Base-by-base conservation (phyloP, 1,284 basidiomycete species). In the Ustilago hordei region DNA sequence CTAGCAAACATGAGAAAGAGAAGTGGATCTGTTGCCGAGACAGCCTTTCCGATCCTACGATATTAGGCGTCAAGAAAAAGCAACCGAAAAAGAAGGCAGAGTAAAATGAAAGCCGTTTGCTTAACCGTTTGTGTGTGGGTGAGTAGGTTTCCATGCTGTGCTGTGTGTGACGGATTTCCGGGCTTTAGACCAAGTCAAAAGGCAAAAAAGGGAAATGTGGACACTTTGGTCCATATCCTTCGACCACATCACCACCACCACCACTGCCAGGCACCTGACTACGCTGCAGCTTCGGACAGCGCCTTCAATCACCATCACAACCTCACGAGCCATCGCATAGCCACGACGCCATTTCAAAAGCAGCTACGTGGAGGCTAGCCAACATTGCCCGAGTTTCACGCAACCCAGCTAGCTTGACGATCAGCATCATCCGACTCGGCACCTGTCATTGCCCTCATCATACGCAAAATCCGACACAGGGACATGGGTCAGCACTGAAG, bases 161-260 rank as follows among this genome's bases (percentile, higher is more conserved):
- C 43, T 43, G 52, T 55, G 55, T 57, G 38, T 55, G 54, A 41
- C 41, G 36, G 17, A 45, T 39, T 43, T 57, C 8, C 19, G 55
- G 41, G 11, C 35, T 13, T 45, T 55, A 28, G 23, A 28, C 23
- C 23, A 28, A 28, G 23, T 28, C 23, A 28, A 28, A 28, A 28
- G 23, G 23, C 23, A 28, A 28, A 28, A 28, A 28, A 28, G 23
- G 3, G 23, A 28, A 28, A 28, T 28, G 23, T 28, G 23, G 23
- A 28, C 23, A 28, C 8, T 19, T 32, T 28, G 23, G n/a, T 48
- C 17, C 39, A 17, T 41, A 8, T 48, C 19, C 23, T 17, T 9
- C 48, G 31, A 31, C 48, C 11, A 45, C 58, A 52, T 36, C 35
- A 13, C n/a, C 45, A 34, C 34, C 56, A 45, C 19, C 4, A 45